phyloP scores from a whole-genome alignment of 192 early-diverging fungal species.

The Oehlia diaphana region DNA sequence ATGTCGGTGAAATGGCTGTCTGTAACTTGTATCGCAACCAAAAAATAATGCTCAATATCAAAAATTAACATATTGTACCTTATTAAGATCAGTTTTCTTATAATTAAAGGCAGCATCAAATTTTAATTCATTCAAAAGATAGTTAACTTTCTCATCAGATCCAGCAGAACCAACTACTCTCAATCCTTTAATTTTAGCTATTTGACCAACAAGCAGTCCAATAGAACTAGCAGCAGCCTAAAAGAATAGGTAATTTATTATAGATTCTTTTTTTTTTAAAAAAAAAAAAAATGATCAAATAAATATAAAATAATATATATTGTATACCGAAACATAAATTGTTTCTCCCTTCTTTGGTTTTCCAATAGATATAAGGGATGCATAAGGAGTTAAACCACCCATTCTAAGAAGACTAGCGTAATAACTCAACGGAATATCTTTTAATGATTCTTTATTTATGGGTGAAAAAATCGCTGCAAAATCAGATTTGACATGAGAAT shows the following conservation, averaged over 20 bases:
- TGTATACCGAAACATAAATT: conserved; percentile 62
- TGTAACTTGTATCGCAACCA: no score
- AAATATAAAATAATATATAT: neutral
- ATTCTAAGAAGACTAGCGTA: conserved; percentile 53
- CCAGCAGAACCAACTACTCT: conserved; percentile 76
- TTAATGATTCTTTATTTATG: no score
- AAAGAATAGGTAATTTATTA: neutral
- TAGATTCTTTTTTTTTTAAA: neutral
- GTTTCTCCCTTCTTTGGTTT: conserved; percentile 85
- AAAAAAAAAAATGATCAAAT: neutral
- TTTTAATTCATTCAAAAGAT: conserved; percentile 58
- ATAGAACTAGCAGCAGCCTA: conserved; percentile 81
- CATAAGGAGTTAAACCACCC: conserved; percentile 54
- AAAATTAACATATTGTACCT: neutral
- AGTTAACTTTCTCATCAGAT: conserved; percentile 71
- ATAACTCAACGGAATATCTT: conserved; percentile 30
- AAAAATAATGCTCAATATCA: no score
- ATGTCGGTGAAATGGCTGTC: no score
- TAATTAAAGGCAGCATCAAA: conserved; percentile 88
- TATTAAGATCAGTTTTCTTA: conserved; percentile 57
- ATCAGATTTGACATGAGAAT: no score
- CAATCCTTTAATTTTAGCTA: conserved; percentile 71
- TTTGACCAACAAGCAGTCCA: conserved; percentile 69
- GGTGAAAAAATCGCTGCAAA: no score
- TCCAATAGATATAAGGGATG: conserved; percentile 60